Evolutionary conservation across 2,329 filamentous ascomycete species (phyloP).

Genomic region (Diaporthe aspalathi): DNA sequence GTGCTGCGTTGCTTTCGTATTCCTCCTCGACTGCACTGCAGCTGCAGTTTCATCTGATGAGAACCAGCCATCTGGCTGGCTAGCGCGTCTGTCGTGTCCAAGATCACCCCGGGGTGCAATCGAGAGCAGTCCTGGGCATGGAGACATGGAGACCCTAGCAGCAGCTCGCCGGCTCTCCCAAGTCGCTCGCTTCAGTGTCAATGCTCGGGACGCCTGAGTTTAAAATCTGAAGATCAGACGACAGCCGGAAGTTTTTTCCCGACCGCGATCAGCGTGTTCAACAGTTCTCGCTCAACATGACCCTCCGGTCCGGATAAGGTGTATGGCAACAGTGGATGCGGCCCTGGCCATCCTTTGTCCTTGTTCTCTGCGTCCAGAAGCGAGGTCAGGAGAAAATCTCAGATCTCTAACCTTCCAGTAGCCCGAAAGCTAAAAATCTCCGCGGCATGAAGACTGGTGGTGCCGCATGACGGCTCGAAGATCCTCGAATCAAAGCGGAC

Average conservation of each 20-base stretch:
- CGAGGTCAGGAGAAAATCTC: conserved; percentile 16
- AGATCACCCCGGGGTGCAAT: conserved; percentile 23
- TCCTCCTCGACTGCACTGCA: conserved; percentile 21
- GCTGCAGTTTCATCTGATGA: conserved; percentile 26
- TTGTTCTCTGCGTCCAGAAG: background rate
- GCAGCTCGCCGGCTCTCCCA: background rate
- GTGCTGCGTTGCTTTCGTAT: conserved; percentile 22
- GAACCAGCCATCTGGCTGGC: conserved; percentile 21
- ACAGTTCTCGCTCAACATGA: background rate
- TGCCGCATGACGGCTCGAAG: conserved; percentile 13
- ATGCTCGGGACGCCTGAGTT: conserved; percentile 26
- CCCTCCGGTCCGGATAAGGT: background rate
- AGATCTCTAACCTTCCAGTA: conserved; percentile 26
- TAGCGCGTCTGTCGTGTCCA: conserved; percentile 30
- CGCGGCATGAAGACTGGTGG: conserved; percentile 16
- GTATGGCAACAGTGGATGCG: conserved; percentile 24
- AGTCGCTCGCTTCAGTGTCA: conserved; percentile 11
- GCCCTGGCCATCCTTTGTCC: background rate
- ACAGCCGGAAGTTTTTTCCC: conserved; percentile 12
- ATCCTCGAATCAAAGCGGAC: conserved; percentile 28
- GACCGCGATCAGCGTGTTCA: background rate
- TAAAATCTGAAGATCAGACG: conserved; percentile 29
- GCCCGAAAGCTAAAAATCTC: conserved; percentile 26
- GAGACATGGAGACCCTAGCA: conserved; percentile 19
- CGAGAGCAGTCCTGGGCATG: background rate